A percentile compares a stretch with the other conserved stretches of the same genome.
Conservation (phyloP, 1,139 yeast species). For the Nakaseomyces uthaithaninus region DNA sequence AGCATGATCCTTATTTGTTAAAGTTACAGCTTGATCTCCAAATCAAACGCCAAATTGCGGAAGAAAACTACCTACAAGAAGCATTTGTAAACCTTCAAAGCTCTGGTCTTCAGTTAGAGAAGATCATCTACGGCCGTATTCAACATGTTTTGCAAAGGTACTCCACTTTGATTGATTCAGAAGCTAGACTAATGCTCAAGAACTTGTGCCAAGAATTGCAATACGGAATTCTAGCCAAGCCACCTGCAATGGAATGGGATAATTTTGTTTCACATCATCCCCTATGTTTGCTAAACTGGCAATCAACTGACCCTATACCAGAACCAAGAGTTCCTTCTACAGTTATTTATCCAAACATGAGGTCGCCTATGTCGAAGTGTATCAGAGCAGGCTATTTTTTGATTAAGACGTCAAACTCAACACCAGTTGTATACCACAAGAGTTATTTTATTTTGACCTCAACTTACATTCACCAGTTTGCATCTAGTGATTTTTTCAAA, state of each 20-base stretch:
- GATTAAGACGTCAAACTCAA: conserved; percentile 47
- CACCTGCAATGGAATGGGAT: conserved; percentile 65
- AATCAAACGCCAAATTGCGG: conserved; percentile 55
- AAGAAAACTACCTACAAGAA: conserved; percentile 63
- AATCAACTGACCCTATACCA: conserved; percentile 43
- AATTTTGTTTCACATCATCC: conserved; percentile 52
- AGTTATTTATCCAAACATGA: conserved; percentile 45
- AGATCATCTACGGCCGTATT: conserved; percentile 57
- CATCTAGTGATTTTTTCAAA: conserved; percentile 44
- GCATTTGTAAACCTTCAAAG: conserved; percentile 62
- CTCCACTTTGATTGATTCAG: conserved; percentile 47
- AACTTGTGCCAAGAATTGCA: conserved; percentile 54
- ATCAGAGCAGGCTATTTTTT: conserved; percentile 46
- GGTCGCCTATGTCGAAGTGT: conserved; percentile 44
- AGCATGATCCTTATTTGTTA: conserved; percentile 58
- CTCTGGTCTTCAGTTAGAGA: conserved; percentile 65
- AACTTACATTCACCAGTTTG: conserved; percentile 64
- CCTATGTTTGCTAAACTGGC: conserved; percentile 35
- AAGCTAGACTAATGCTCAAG: conserved; percentile 48
- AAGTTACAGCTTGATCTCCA: conserved; percentile 60
- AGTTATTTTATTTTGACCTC: conserved; percentile 70
- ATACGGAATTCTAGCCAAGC: conserved; percentile 56
- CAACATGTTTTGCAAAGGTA: conserved; percentile 53
- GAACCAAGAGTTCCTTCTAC: conserved; percentile 42
- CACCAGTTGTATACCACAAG: conserved; percentile 42